Evolutionary conservation across 2,329 filamentous ascomycete genomes (phyloP).

Genomic region (Penicillium sumatraense): DNA sequence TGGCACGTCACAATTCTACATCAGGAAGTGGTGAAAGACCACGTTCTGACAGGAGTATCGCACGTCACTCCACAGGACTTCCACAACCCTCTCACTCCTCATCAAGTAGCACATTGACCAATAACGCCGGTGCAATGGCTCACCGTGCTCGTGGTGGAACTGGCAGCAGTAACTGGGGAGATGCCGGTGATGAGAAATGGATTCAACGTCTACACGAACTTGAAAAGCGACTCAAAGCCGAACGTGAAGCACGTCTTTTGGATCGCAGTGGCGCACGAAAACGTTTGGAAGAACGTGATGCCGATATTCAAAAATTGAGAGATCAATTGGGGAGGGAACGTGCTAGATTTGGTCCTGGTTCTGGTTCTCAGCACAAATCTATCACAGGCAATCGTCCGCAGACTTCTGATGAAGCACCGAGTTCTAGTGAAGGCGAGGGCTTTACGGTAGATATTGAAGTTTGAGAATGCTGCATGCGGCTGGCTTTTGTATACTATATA

Average conservation of each 20-base stretch:
- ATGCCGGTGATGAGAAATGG: conserved; percentile 75
- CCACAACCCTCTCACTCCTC: conserved; percentile 41
- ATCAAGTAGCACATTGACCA: conserved; percentile 37
- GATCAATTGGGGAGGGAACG: conserved; percentile 66
- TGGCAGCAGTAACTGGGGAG: conserved; percentile 32
- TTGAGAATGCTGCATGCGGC: no score
- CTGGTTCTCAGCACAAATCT: conserved; percentile 23
- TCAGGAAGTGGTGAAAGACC: conserved; percentile 46
- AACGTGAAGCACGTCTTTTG: conserved; percentile 81
- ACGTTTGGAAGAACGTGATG: conserved; percentile 74
- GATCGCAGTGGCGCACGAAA: conserved; percentile 84
- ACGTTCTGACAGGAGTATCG: conserved; percentile 34
- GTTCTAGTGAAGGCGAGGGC: conserved; percentile 44
- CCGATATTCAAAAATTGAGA: conserved; percentile 73
- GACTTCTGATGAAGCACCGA: conserved; percentile 34
- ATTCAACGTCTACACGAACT: conserved; percentile 83
- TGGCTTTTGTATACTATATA: conserved; percentile 22
- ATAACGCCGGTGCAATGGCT: conserved; percentile 31
- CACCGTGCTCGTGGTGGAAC: conserved; percentile 29
- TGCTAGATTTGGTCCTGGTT: conserved; percentile 37
- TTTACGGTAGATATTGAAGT: conserved; percentile 46
- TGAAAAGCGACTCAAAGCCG: conserved; percentile 85
- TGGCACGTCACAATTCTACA: conserved; percentile 61
- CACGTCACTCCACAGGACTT: conserved; percentile 38
- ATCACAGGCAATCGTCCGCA: conserved; percentile 22